Conservation (phyloP, 2,329 filamentous ascomycete species). For the Fusarium phyllophilum region DNA sequence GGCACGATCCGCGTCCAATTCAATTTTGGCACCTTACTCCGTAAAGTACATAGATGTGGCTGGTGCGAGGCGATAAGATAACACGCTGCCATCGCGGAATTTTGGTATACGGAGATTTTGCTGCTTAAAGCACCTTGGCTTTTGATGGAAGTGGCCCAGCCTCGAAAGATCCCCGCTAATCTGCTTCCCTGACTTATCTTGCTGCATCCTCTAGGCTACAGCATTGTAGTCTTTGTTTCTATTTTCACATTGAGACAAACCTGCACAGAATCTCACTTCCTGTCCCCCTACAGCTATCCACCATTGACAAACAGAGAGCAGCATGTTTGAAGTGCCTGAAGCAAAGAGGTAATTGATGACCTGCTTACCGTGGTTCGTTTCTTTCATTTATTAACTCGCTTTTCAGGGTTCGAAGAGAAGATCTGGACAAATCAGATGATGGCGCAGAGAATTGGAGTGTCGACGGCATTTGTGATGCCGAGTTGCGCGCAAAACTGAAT, state of each 20-base stretch:
- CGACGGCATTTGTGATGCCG: conserved; percentile 50
- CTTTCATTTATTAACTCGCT: conserved; percentile 6
- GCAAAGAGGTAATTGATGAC: conserved; percentile 46
- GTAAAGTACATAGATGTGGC: neutral
- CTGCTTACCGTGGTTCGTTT: neutral
- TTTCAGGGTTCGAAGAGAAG: conserved; percentile 64
- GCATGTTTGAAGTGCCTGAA: conserved; percentile 46
- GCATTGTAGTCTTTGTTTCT: neutral
- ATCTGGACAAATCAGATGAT: conserved; percentile 56
- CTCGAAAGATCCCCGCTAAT: neutral
- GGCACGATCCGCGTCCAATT: neutral
- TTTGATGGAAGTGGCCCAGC: conserved; percentile 27
- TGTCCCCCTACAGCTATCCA: neutral
- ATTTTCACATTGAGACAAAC: neutral
- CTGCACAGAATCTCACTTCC: conserved; percentile 1
- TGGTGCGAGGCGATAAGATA: conserved; percentile 42
- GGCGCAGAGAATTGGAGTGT: conserved; percentile 40
- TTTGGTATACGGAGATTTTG: conserved; percentile 22
- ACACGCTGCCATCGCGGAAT: conserved; percentile 24
- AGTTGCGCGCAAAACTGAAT: conserved; percentile 57
- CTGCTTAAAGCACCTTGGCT: conserved; percentile 1
- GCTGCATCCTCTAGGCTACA: neutral
- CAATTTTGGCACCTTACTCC: neutral
- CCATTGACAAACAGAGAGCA: neutral
- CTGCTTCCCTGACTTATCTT: neutral